A percentile compares a stretch with the other conserved stretches of the same genome.
phyloP scores from a whole-genome alignment of 306 rosid genomes.

The Ziziphus jujuba region DNA sequence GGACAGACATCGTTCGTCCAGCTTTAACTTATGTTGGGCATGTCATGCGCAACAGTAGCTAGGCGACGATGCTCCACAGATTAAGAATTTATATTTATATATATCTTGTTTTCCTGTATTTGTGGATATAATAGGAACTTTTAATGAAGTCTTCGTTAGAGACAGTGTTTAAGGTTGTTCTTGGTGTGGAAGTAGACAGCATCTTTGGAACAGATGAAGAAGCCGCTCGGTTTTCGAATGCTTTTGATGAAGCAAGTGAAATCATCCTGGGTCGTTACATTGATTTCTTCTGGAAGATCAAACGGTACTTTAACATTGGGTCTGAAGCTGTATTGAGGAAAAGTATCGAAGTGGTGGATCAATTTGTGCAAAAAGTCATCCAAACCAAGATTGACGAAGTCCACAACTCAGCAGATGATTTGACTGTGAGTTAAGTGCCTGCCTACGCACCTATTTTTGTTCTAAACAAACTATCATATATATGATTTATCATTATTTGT shows the following conservation, averaged over 20 bases:
- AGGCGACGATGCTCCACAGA: too few relatives aligned
- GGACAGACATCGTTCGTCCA: too few relatives aligned
- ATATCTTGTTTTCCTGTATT: too few relatives aligned
- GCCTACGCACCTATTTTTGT: too few relatives aligned
- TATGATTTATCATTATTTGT: too few relatives aligned
- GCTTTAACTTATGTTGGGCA: too few relatives aligned
- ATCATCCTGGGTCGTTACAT: conserved; percentile 19
- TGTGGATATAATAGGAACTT: conserved; percentile 33
- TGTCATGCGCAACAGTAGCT: too few relatives aligned
- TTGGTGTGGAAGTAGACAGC: conserved; percentile 30
- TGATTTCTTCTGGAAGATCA: conserved; percentile 37
- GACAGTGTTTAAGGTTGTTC: conserved; percentile 19
- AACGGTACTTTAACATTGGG: conserved; percentile 30
- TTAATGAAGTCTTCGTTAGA: conserved; percentile 35
- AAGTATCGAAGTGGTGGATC: conserved; percentile 23
- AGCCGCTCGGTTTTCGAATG: conserved; percentile 12
- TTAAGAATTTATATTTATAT: background rate
- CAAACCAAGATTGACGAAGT: conserved; percentile 14
- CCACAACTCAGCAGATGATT: background rate
- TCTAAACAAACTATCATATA: too few relatives aligned
- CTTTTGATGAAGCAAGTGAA: conserved; percentile 32
- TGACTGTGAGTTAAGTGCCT: conserved; percentile 14
- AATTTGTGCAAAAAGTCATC: conserved; percentile 29
- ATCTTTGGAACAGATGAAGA: conserved; percentile 28
- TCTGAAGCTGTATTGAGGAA: conserved; percentile 29